Base-by-base conservation (phyloP, 805 yeast species). In the Zygosaccharomyces gambellarensis region DNA sequence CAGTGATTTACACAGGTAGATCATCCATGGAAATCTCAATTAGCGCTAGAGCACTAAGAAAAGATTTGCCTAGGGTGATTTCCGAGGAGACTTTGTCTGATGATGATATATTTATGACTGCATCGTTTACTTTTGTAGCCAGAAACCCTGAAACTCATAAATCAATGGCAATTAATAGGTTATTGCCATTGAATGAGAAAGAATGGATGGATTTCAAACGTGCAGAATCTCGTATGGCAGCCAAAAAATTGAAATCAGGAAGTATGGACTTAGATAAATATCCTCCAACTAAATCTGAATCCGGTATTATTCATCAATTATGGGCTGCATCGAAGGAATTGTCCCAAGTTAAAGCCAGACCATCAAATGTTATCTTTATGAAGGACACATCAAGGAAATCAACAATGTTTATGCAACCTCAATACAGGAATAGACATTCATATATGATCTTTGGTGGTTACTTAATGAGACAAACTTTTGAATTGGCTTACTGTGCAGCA, bases 391-490 rank as follows among this genome's bases (percentile, higher is more conserved):
- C 67, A 46, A 76, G 87, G 46, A 73, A 78, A 46, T 85, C 95
- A 9, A 87, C 96, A 5, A 78, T 84, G 61, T 82, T 90, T 69
- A 92, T 90, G 92, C 97, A 90, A 70, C 97, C 97, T 1, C 97
- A 90, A 71, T 90, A 90, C 71, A 81, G 97, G 70, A 90, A 90
- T 73, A 80, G 96, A 65, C 96, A 90, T 65, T 86, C 95, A 3
- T 88, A 85, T 70, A 89, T 90, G 88, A 87, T 90, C 41, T 90
- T 90, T 68, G 98, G 98, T 59, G 98, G 98, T 27, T 90, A 90
- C 62, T 72, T 90, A 62, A 78, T 90, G 74, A 81, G 97, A 68
- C 96, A 90, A 70, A 82, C 96, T 2, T 90, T 90, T 65, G 98
- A 90, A 67, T 78, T 90, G 61, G 97, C 96, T 1, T 90, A 90